Conservation (phyloP, 768 basidiomycete species). For the Strobilomyces echinocephalus region DNA sequence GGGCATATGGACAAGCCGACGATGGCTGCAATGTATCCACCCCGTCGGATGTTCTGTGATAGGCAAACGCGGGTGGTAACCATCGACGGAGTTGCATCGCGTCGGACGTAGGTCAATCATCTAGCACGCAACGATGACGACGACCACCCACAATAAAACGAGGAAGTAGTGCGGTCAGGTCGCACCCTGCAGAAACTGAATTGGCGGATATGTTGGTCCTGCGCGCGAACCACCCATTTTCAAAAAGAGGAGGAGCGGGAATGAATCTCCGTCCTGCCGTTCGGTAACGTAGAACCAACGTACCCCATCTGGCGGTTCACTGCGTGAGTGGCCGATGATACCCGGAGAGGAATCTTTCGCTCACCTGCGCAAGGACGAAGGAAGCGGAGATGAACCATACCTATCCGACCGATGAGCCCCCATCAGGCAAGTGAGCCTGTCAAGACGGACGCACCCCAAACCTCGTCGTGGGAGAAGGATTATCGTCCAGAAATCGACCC, state of each 20-base stretch:
- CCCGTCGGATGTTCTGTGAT: slow-evolving; percentile 70
- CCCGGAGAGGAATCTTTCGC: neutral
- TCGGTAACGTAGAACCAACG: slow-evolving; percentile 4
- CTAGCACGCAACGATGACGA: slow-evolving; percentile 1
- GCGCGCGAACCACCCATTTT: slow-evolving; percentile 3
- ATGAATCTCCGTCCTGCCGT: slow-evolving; percentile 16
- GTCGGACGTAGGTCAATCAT: neutral
- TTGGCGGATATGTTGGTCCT: slow-evolving; percentile 79
- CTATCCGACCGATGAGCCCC: slow-evolving; percentile 28
- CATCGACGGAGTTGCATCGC: neutral
- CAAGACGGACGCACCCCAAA: slow-evolving; percentile 45
- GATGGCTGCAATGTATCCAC: slow-evolving; percentile 77
- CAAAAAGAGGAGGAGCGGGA: slow-evolving; percentile 3
- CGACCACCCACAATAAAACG: slow-evolving; percentile 58
- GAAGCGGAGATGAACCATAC: slow-evolving; percentile 76
- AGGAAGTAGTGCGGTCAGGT: slow-evolving; percentile 73
- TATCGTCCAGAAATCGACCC: slow-evolving; percentile 60
- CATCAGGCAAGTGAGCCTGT: neutral
- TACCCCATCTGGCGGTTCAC: slow-evolving; percentile 25
- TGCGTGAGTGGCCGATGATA: slow-evolving; percentile 9
- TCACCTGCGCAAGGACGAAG: slow-evolving; percentile 74
- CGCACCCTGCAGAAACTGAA: slow-evolving; percentile 78
- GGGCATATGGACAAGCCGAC: slow-evolving; percentile 73
- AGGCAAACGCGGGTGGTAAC: neutral
- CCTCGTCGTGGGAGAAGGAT: slow-evolving; percentile 58